phyloP scores from a whole-genome alignment of 2,329 filamentous ascomycete genomes.

The Magnaporthiopsis rhizophila region DNA sequence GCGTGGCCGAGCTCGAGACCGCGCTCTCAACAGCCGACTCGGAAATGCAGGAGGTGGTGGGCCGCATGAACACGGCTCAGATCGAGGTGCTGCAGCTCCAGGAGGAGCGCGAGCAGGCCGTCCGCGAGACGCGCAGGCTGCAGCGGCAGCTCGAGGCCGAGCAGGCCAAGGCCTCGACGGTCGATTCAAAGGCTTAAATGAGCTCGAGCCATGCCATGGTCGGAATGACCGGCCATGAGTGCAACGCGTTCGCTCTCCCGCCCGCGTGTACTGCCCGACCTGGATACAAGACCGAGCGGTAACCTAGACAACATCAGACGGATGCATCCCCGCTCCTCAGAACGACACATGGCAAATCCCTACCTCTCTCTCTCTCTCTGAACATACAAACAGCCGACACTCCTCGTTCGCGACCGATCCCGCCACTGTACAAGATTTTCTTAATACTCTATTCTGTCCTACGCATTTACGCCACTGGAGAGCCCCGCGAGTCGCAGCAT shows the following conservation, averaged over 20 bases:
- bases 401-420: not conserved
- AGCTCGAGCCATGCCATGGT: slow-evolving; percentile 5
- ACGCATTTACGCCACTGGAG: not conserved
- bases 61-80: slow-evolving; percentile 74
- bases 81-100: slow-evolving; percentile 77
- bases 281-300: not conserved
- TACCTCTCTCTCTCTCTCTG: too few relatives aligned
- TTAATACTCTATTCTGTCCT: not conserved
- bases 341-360: not conserved
- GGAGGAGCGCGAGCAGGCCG: slow-evolving; percentile 65
- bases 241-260: not conserved
- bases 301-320: not conserved
- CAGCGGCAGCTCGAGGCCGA: slow-evolving; percentile 60
- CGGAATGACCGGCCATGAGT: not conserved
- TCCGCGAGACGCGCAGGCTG: slow-evolving; percentile 61
- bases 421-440: not conserved
- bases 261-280: not conserved
- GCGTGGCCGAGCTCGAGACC: slow-evolving; percentile 78
- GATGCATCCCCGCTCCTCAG: not conserved
- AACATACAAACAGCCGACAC: not conserved
- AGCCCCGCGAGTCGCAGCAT: not conserved
- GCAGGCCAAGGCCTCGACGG: slow-evolving; percentile 44
- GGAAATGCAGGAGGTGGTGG: slow-evolving; percentile 79
- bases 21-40: slow-evolving; percentile 66
- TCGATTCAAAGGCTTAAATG: slow-evolving; percentile 25